Conservation (phyloP, 2,329 filamentous ascomycete genomes). For the Colletotrichum lentis region DNA sequence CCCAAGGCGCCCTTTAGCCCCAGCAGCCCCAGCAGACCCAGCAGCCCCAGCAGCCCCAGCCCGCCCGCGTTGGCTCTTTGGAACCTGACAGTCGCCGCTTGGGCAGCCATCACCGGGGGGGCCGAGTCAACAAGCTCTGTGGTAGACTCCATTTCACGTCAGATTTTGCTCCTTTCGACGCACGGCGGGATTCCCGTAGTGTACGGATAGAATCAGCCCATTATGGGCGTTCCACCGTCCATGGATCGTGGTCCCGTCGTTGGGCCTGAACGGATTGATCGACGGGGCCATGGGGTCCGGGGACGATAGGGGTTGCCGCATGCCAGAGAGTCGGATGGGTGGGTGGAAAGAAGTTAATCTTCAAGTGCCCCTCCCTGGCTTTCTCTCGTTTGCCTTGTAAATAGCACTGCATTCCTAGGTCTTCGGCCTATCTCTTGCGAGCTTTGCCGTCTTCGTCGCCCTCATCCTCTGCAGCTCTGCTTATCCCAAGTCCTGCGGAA, state of each 20-base stretch:
- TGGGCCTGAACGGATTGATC: conserved; percentile 36
- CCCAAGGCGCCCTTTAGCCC: conserved; percentile 25
- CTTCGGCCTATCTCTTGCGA: conserved; percentile 2
- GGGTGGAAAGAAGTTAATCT: conserved; percentile 23
- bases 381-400: conserved; percentile 16
- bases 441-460: not conserved
- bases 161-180: not conserved
- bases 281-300: conserved; percentile 18
- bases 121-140: conserved; percentile 4
- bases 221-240: not conserved
- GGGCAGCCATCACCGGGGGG: conserved; percentile 31
- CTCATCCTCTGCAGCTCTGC: not conserved
- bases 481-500: not conserved
- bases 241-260: conserved; percentile 19
- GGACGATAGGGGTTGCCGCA: conserved; percentile 23
- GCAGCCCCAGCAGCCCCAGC: conserved; percentile 13
- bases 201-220: not conserved
- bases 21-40: not conserved
- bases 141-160: conserved; percentile 4
- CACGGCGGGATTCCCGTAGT: not conserved
- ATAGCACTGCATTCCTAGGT: not conserved
- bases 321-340: conserved; percentile 18
- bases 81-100: conserved; percentile 37
- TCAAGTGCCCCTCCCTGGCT: not conserved
- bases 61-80: conserved; percentile 26